These are phyloP conservation scores for Chlamydomonas reinhardtii DNA, from an alignment of 163 green algal genomes.

Conservation along the genomic window DNA sequence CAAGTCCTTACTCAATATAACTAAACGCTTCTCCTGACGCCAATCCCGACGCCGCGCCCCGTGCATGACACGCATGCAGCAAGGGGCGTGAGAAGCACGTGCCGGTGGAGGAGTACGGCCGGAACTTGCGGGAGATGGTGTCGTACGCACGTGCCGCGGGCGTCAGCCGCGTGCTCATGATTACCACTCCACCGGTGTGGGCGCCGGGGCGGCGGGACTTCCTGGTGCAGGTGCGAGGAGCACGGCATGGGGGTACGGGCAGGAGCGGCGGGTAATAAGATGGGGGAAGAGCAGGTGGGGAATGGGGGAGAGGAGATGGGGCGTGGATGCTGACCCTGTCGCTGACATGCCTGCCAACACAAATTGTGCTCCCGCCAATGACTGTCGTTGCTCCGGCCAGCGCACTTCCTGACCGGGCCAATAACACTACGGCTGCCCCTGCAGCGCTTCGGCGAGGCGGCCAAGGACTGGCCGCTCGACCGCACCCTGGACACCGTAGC, in stretches of 20 bases:
- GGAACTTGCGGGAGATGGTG: constrained; percentile 84
- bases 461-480: constrained; percentile 24
- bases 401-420: no score
- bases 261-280: no score
- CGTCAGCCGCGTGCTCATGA: constrained; percentile 75
- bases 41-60: no score
- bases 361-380: no score
- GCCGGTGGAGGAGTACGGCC: constrained; percentile 78
- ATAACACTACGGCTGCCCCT: no score
- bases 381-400: no score
- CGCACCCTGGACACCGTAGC: constrained; percentile 32
- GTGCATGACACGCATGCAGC: constrained; percentile 38
- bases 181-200: constrained; percentile 88
- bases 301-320: background rate
- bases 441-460: constrained; percentile 43
- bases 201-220: constrained; percentile 57
- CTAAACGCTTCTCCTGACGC: no score
- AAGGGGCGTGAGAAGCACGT: constrained; percentile 73
- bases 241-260: no score
- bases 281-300: no score
- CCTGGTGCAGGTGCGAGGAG: background rate
- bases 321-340: background rate
- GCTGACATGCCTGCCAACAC: background rate
- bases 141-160: constrained; percentile 39
- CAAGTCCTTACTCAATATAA: no score